Conservation (phyloP, 495 filamentous ascomycete species). For the Tuber melanosporum region DNA sequence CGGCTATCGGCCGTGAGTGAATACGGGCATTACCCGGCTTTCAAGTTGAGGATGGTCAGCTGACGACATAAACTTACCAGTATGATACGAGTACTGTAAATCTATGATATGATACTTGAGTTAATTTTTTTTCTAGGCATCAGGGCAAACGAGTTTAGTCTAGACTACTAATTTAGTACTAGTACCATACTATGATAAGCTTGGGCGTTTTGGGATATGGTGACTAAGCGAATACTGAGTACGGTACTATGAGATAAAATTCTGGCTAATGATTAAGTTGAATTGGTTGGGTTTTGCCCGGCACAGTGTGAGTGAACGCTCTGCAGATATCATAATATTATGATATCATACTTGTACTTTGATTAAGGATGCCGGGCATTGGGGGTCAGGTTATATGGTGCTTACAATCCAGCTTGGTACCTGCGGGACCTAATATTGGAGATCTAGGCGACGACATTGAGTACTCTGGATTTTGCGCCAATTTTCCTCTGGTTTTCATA, state of each 20-base stretch:
- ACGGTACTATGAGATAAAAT: not conserved
- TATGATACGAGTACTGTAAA: too few species aligned
- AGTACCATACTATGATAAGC: too few species aligned
- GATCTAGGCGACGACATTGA: not conserved
- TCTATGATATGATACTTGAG: too few species aligned
- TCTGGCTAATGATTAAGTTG: not conserved
- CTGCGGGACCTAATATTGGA: not conserved
- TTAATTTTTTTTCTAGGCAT: too few species aligned
- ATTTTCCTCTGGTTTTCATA: not conserved
- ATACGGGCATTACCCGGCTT: slow-evolving; percentile 25
- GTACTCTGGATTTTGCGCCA: not conserved
- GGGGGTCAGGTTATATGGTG: not conserved
- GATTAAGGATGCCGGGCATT: not conserved
- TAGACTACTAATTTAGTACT: too few species aligned
- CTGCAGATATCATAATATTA: not conserved
- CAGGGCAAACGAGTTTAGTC: too few species aligned
- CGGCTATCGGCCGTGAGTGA: slow-evolving; percentile 6
- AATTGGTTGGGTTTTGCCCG: not conserved
- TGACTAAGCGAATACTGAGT: not conserved
- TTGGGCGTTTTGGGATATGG: not conserved
- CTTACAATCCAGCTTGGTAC: not conserved
- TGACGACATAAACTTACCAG: not conserved
- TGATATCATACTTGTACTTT: not conserved
- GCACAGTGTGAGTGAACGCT: not conserved
- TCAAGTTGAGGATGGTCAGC: too few species aligned